Percentiles rank a stretch among this genome's conserved stretches.
These are phyloP conservation scores for Phytophthora tentaculata DNA, from an alignment of 352 stramenopile genomes.

Conservation along the genomic window DNA sequence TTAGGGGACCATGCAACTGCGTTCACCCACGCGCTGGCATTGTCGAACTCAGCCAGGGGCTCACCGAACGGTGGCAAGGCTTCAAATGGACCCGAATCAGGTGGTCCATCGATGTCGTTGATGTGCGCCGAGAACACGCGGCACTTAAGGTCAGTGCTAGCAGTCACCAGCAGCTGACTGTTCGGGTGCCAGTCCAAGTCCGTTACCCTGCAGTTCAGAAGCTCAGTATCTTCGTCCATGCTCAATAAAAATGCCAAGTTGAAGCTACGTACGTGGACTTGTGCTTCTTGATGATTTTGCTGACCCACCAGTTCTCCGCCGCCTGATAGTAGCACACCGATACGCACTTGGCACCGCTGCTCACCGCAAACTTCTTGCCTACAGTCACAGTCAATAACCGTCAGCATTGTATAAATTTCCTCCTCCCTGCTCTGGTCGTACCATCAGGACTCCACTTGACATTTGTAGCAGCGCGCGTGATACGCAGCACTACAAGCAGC, in stretches of 20 bases:
- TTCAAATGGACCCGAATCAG: slow-evolving; percentile 76
- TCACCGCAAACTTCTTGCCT: slow-evolving; percentile 95
- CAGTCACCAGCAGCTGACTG: slow-evolving; percentile 92
- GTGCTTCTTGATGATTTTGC: slow-evolving; percentile 97
- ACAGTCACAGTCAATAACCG: not conserved
- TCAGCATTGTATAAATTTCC: slow-evolving; percentile 9
- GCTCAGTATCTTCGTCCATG: not conserved
- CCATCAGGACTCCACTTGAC: slow-evolving; percentile 95
- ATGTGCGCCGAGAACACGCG: slow-evolving; percentile 93
- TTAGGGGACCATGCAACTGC: slow-evolving; percentile 92
- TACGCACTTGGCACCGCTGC: slow-evolving; percentile 92
- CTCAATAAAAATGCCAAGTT: slow-evolving; percentile 5
- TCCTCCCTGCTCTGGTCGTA: slow-evolving; percentile 20
- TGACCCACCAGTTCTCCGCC: slow-evolving; percentile 95
- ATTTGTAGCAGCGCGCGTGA: slow-evolving; percentile 91
- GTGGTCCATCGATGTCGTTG: slow-evolving; percentile 76
- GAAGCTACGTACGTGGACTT: slow-evolving; percentile 92
- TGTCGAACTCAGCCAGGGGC: slow-evolving; percentile 85
- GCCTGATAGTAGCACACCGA: slow-evolving; percentile 94
- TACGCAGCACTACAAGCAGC: slow-evolving; percentile 91
- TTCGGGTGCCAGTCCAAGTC: slow-evolving; percentile 94
- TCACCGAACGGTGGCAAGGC: slow-evolving; percentile 83
- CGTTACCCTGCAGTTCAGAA: slow-evolving; percentile 56
- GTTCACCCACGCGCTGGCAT: slow-evolving; percentile 92
- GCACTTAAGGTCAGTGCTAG: slow-evolving; percentile 93